Base-by-base conservation (phyloP, 305 asterid species). In the Ilex paraguariensis region DNA sequence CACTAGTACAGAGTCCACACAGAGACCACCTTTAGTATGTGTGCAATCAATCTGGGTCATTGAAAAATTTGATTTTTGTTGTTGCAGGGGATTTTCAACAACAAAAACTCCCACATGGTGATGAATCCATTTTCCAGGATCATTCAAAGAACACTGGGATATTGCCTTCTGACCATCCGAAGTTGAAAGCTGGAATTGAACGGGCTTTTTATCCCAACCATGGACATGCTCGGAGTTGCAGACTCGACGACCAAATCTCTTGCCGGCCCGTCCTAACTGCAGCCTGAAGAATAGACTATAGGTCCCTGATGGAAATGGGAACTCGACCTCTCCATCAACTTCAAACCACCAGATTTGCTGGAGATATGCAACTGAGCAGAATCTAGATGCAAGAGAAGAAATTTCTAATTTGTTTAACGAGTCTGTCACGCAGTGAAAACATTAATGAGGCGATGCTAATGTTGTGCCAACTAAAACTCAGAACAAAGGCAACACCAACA, bases 31-130 rank as follows among this genome's bases (percentile, higher is more conserved):
- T 71, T 89, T 89, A 0, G 95, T 81, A 67, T 91, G 98, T 10
- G 98, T 91, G 78, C 98, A 91, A 70, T 91, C 98, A 42, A 91
- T 92, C 60, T 92, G 98, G 4, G 95, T 92, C 98, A 92, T 85
- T 16, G 91, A 92, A 57, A 57, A 84, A 90, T 61, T 87, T 85
- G 72, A 92, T 87, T 50, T 64, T 87, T 51, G 73, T 81, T 13
- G 88, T 79, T 52, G 67, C 69, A 74, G 48, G 16, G 77, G 52
- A 51, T 62, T 64, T 0, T 63, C 36, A 5, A 87, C 97, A 1
- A 78, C 71, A 16, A 92, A 92, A 67, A 87, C 94, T 7, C 98
- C 98, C 0, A 75, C 94, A 6, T 84, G 98, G 65, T 84, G 77
- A 58, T 69, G 65, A 64, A 61, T 80, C 98, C 98, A 92, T 45